Conservation (phyloP, 805 yeast genomes). For the Metschnikowia rubicola region DNA sequence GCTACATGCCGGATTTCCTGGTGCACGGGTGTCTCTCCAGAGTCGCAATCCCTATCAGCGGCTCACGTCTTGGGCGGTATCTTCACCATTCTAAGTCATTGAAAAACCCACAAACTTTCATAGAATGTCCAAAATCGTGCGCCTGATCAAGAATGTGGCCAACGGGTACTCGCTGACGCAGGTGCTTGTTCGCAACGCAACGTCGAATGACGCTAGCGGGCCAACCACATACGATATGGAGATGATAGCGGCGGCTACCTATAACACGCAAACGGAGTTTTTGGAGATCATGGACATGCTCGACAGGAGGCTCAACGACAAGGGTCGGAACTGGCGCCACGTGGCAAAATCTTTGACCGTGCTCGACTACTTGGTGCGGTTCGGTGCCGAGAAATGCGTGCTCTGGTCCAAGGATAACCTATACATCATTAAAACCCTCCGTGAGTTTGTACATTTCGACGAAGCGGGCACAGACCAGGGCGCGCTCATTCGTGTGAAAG, state of each 20-base stretch:
- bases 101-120: neutral
- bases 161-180: slow-evolving; percentile 87
- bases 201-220: slow-evolving; percentile 81
- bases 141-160: slow-evolving; percentile 83
- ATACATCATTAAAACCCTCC: slow-evolving; percentile 81
- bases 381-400: slow-evolving; percentile 85
- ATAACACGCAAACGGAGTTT: slow-evolving; percentile 64
- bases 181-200: slow-evolving; percentile 85
- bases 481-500: slow-evolving; percentile 78
- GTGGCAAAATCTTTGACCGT: slow-evolving; percentile 87
- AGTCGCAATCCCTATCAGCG: no score
- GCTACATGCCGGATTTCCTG: no score
- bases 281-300: slow-evolving; percentile 91
- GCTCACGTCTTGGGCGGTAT: no score
- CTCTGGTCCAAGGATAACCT: slow-evolving; percentile 88
- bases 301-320: slow-evolving; percentile 87
- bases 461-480: slow-evolving; percentile 84
- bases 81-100: no score
- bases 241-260: slow-evolving; percentile 73
- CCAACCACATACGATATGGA: slow-evolving; percentile 83
- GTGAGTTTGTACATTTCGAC: slow-evolving; percentile 84
- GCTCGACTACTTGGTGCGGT: slow-evolving; percentile 81
- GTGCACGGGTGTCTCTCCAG: no score
- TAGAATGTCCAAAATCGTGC: slow-evolving; percentile 72
- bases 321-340: slow-evolving; percentile 97